Evolutionary conservation across 2,329 filamentous ascomycete species (phyloP).

Genomic region (Aspergillus pseudoviridinutans): DNA sequence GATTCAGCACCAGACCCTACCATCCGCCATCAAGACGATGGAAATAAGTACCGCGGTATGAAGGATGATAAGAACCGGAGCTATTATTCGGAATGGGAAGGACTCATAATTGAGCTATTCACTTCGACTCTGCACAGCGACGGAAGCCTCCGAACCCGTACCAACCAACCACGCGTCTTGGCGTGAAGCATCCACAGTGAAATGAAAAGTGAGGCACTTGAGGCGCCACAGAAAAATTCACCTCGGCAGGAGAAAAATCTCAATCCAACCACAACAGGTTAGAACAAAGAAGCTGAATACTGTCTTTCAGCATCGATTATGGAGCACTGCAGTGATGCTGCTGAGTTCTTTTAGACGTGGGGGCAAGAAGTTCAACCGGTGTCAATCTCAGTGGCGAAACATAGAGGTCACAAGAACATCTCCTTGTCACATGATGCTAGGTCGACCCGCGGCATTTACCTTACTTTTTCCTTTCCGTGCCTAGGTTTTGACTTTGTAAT

Average conservation of each 20-base stretch:
- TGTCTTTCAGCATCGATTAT: not conserved
- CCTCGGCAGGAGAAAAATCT: not conserved
- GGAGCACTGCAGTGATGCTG: too few species aligned
- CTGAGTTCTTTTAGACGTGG: not conserved
- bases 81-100: too few species aligned
- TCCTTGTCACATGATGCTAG: constrained; percentile 20
- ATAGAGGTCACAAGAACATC: constrained; percentile 19
- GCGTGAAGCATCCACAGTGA: not conserved
- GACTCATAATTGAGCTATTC: too few species aligned
- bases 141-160: not conserved
- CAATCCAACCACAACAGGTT: not conserved
- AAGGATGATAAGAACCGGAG: too few species aligned
- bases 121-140: not conserved
- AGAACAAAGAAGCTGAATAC: not conserved
- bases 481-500: not conserved
- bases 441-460: constrained; percentile 12
- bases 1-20: not conserved
- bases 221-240: not conserved
- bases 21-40: too few species aligned
- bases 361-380: not conserved
- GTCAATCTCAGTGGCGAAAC: constrained; percentile 5
- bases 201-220: not conserved
- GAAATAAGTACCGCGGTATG: too few species aligned
- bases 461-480: not conserved
- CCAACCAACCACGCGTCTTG: not conserved